Percentiles rank a stretch among this genome's conserved stretches.
These are phyloP conservation scores for Thraustochytrium sp. DNA, from an alignment of 352 stramenopile genomes.

Conservation along the genomic window DNA sequence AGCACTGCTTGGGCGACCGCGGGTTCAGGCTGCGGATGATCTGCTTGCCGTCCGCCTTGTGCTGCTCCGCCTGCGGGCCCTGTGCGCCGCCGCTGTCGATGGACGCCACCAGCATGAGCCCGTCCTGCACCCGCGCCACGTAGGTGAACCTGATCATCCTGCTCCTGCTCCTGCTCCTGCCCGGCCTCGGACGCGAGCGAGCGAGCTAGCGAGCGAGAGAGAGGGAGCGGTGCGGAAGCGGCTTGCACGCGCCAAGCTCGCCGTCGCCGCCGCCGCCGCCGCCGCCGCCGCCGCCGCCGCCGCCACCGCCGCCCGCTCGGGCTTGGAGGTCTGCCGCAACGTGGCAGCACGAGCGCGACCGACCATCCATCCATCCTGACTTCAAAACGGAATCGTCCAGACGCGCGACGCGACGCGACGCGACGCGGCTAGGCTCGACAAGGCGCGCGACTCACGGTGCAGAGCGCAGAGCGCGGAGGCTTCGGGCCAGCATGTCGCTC, in stretches of 20 bases:
- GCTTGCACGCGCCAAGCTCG: too few relatives aligned
- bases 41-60: slow-evolving; percentile 72
- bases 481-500: too few relatives aligned
- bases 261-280: too few relatives aligned
- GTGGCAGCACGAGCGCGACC: too few relatives aligned
- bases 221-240: too few relatives aligned
- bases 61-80: slow-evolving; percentile 51
- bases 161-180: background rate
- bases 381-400: background rate
- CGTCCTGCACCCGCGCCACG: slow-evolving; percentile 82
- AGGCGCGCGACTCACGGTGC: too few relatives aligned
- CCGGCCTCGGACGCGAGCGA: too few relatives aligned
- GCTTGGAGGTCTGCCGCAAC: too few relatives aligned
- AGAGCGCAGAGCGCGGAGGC: too few relatives aligned
- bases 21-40: slow-evolving; percentile 85
- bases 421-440: background rate
- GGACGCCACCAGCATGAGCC: slow-evolving; percentile 84
- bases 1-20: slow-evolving; percentile 82
- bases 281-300: too few relatives aligned
- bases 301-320: too few relatives aligned
- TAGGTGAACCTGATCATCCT: slow-evolving; percentile 89
- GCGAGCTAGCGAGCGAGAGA: too few relatives aligned
- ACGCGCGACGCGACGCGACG: background rate
- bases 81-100: slow-evolving; percentile 77
- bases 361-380: background rate